A percentile compares a stretch with the other conserved stretches of the same genome.
phyloP scores from a whole-genome alignment of 73 alveolate genomes.

The Diophrys sp. region DNA sequence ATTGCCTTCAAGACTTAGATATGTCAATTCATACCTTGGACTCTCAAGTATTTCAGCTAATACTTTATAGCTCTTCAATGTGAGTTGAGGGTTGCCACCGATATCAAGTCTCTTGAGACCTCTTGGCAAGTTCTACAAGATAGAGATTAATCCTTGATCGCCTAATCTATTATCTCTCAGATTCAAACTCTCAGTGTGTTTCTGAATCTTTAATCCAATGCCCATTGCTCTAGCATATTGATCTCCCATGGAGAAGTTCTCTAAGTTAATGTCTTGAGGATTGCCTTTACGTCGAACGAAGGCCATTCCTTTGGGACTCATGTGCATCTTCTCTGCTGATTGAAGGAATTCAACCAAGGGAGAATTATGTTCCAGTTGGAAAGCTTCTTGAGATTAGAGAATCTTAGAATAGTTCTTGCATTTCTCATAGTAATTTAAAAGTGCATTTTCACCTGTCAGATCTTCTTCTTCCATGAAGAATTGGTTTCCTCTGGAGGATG shows the following conservation, averaged over 20 bases:
- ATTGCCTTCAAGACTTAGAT: conserved; percentile 47
- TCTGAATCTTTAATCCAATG: conserved; percentile 26
- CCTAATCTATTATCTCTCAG: conserved; percentile 6
- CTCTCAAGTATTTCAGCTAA: conserved; percentile 16
- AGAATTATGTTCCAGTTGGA: conserved; percentile 9
- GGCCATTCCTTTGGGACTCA: conserved; percentile 52
- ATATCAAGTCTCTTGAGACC: conserved; percentile 6
- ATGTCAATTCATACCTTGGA: conserved; percentile 6
- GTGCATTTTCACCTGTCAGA: conserved; percentile 34
- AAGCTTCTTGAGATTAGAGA: not conserved
- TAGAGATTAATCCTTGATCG: conserved; percentile 2
- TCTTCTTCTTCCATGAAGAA: conserved; percentile 11
- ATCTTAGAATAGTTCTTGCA: conserved; percentile 7
- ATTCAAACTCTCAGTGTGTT: conserved; percentile 6
- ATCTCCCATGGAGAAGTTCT: conserved; percentile 41
- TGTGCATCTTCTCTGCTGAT: conserved; percentile 5
- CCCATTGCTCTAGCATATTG: conserved; percentile 49
- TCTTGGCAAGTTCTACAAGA: not conserved
- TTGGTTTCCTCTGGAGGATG: not conserved
- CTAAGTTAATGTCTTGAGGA: conserved; percentile 14
- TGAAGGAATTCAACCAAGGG: conserved; percentile 32
- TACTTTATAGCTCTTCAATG: not conserved
- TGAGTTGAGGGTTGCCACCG: conserved; percentile 2
- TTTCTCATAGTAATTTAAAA: conserved; percentile 14
- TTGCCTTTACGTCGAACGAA: conserved; percentile 48